These are phyloP conservation scores for Ambrosia artemisiifolia DNA, from an alignment of 129 eudicot genomes.

Conservation along the genomic window DNA sequence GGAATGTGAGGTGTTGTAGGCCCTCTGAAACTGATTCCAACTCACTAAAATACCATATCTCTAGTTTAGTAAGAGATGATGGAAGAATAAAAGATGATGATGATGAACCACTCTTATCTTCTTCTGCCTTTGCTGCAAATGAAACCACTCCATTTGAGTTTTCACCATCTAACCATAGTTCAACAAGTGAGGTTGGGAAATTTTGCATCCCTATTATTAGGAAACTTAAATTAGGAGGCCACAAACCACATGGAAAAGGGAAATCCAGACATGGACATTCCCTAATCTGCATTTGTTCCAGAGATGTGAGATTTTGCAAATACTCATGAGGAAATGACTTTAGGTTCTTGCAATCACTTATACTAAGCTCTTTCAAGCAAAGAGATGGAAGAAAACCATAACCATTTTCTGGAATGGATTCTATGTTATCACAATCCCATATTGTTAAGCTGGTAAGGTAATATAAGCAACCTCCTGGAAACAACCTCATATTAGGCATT, in stretches of 20 bases:
- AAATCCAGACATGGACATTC: conserved; percentile 9
- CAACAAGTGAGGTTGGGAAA: conserved; percentile 6
- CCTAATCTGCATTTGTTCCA: background rate
- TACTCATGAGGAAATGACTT: conserved; percentile 26
- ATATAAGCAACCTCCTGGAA: conserved; percentile 15
- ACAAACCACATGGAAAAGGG: conserved; percentile 18
- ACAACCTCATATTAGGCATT: background rate
- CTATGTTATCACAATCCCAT: conserved; percentile 15
- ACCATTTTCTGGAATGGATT: conserved; percentile 26
- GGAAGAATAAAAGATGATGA: too few relatives aligned
- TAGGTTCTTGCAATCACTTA: conserved; percentile 7
- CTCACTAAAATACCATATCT: too few relatives aligned
- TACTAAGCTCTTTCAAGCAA: conserved; percentile 10
- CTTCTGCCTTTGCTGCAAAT: background rate
- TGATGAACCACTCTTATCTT: too few relatives aligned
- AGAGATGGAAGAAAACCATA: conserved; percentile 13
- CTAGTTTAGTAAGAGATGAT: too few relatives aligned
- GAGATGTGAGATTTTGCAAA: conserved; percentile 12
- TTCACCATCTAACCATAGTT: background rate
- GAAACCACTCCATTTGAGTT: conserved; percentile 9
- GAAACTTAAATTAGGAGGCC: conserved; percentile 20
- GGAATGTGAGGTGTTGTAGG: too few relatives aligned
- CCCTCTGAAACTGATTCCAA: too few relatives aligned
- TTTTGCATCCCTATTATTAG: background rate
- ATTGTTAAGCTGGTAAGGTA: conserved; percentile 3